phyloP scores from a whole-genome alignment of 805 yeast species.

The Teunomyces lycoperdinae region DNA sequence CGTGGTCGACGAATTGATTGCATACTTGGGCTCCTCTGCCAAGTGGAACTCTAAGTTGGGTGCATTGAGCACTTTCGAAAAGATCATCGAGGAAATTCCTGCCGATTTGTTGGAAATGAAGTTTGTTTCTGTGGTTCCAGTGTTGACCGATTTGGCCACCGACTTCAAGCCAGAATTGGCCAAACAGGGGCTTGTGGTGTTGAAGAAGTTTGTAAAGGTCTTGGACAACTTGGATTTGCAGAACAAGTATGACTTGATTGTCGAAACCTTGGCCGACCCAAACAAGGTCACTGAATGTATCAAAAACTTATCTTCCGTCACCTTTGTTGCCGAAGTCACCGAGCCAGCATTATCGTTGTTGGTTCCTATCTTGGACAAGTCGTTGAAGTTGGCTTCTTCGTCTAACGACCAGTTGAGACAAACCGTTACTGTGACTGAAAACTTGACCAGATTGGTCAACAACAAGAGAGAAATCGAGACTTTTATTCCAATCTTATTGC shows the following conservation, averaged over 20 bases:
- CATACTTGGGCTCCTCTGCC: constrained; percentile 74
- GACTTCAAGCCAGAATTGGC: constrained; percentile 97
- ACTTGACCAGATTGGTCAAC: constrained; percentile 91
- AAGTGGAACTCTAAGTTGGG: constrained; percentile 91
- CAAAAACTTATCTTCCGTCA: constrained; percentile 84
- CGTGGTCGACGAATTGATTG: constrained; percentile 58
- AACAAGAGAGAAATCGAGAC: constrained; percentile 87
- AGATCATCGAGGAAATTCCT: constrained; percentile 73
- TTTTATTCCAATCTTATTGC: constrained; percentile 80
- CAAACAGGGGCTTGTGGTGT: constrained; percentile 71
- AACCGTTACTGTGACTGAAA: constrained; percentile 93
- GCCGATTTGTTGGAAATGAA: constrained; percentile 80
- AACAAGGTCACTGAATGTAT: constrained; percentile 84
- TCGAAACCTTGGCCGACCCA: constrained; percentile 89
- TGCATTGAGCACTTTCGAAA: constrained; percentile 71
- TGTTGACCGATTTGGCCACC: constrained; percentile 83
- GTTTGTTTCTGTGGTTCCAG: constrained; percentile 77
- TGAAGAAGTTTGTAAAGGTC: constrained; percentile 70
- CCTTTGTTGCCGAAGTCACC: constrained; percentile 97
- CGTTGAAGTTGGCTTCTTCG: constrained; percentile 80
- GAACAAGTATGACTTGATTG: constrained; percentile 78
- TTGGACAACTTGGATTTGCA: constrained; percentile 90
- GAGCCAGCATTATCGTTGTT: constrained; percentile 89
- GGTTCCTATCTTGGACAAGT: constrained; percentile 89
- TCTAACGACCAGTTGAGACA: constrained; percentile 96